Conservation (phyloP, 1,284 basidiomycete species). For the Naganishia liquefaciens region DNA sequence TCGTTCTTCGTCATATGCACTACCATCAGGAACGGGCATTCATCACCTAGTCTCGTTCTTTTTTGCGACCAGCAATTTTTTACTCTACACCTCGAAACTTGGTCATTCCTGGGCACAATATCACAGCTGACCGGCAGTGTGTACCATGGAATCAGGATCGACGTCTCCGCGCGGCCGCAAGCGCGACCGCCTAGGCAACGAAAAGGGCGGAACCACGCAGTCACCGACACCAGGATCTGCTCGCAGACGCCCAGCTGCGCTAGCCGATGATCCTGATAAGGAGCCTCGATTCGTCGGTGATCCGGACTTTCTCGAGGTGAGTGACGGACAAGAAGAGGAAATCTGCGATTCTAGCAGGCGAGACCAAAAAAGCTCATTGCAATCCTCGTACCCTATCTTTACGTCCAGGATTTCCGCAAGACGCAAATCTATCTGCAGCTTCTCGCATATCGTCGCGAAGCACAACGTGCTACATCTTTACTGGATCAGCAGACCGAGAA, state of each 20-base stretch:
- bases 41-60: conserved; percentile 3
- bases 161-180: conserved; percentile 22
- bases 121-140: not conserved
- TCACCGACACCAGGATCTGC: conserved; percentile 8
- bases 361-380: too few species aligned
- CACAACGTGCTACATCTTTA: conserved; percentile 21
- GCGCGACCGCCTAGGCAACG: conserved; percentile 25
- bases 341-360: not conserved
- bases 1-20: conserved; percentile 6
- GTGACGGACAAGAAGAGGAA: not conserved
- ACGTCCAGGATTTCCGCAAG: conserved; percentile 22
- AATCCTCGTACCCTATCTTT: not conserved
- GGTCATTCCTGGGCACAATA: not conserved
- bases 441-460: conserved; percentile 19
- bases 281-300: conserved; percentile 32
- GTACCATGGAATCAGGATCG: conserved; percentile 25
- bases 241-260: not conserved
- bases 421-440: conserved; percentile 28
- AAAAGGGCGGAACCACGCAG: not conserved
- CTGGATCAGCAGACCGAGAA: conserved; percentile 18
- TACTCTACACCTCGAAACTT: not conserved
- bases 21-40: conserved; percentile 10
- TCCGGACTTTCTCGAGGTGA: conserved; percentile 29
- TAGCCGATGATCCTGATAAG: conserved; percentile 17
- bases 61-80: not conserved